phyloP scores from a whole-genome alignment of 2,329 filamentous ascomycete species.

The Stromatinia cepivora region DNA sequence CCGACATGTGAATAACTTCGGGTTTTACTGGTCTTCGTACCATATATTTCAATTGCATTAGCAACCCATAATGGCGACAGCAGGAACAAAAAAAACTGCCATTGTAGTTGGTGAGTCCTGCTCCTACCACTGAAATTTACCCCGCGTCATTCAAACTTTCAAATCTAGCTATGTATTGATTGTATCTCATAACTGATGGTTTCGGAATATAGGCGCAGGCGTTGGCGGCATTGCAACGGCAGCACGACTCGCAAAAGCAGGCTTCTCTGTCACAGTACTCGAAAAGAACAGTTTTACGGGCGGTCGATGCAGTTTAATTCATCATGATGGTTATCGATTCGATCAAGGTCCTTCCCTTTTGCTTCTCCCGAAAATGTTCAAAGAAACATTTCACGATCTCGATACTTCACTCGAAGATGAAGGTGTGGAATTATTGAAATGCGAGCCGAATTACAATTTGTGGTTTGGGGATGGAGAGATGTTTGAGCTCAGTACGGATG shows the following conservation, averaged over 20 bases:
- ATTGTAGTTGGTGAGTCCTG: conserved; percentile 52
- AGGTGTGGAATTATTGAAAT: conserved; percentile 68
- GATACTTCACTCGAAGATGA: conserved; percentile 65
- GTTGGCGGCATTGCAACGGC: conserved; percentile 71
- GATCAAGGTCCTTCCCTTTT: conserved; percentile 76
- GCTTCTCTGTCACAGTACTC: conserved; percentile 71
- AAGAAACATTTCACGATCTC: conserved; percentile 67
- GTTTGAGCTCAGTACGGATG: conserved; percentile 66
- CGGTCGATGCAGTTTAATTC: conserved; percentile 67
- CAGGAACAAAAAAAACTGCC: conserved; percentile 46
- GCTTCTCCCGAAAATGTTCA: conserved; percentile 69
- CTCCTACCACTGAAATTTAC: not conserved
- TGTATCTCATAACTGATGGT: conserved; percentile 19
- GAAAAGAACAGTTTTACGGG: conserved; percentile 75
- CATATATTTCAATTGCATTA: conserved; percentile 17
- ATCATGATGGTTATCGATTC: conserved; percentile 63
- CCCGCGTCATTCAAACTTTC: not conserved
- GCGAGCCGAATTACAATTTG: conserved; percentile 73
- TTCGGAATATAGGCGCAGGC: conserved; percentile 57
- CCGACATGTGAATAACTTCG: conserved; percentile 32
- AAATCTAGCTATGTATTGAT: not conserved
- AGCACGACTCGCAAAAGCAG: conserved; percentile 68
- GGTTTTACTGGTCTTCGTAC: conserved; percentile 26
- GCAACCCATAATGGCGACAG: conserved; percentile 30
- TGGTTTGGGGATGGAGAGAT: conserved; percentile 68